Evolutionary conservation across 345 rosid genomes (phyloP).

Genomic region (Trapa incisa): DNA sequence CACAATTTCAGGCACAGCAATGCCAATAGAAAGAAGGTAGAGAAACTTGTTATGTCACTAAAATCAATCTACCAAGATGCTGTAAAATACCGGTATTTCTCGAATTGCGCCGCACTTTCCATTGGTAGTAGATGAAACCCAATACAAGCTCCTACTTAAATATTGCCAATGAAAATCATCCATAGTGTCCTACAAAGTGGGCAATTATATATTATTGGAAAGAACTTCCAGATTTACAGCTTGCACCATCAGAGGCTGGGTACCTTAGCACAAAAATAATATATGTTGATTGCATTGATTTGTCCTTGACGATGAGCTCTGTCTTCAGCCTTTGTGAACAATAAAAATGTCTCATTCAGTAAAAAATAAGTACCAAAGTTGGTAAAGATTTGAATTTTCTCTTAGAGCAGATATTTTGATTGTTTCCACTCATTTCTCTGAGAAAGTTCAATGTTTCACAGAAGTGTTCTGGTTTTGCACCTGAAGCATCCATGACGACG

Average conservation of each 20-base stretch:
- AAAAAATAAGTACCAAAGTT: neutral
- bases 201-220: neutral
- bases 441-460: neutral
- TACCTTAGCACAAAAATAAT: constrained; percentile 86
- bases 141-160: constrained; percentile 61
- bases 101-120: constrained; percentile 82
- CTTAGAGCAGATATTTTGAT: neutral
- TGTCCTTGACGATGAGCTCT: constrained; percentile 95
- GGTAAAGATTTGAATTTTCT: neutral
- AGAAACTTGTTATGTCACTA: neutral
- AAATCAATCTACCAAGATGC: neutral
- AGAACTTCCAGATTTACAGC: neutral
- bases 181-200: constrained; percentile 46
- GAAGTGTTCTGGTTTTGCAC: constrained; percentile 17
- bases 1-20: no score
- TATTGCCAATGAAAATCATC: constrained; percentile 73
- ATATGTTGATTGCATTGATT: constrained; percentile 67
- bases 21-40: neutral
- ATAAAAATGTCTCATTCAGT: constrained; percentile 6
- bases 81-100: constrained; percentile 48
- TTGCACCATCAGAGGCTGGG: constrained; percentile 3
- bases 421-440: neutral
- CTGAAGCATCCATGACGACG: constrained; percentile 89
- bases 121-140: constrained; percentile 75
- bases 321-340: constrained; percentile 71